Percentiles rank a stretch among this genome's conserved stretches.
Conservation (phyloP, 805 yeast species). For the Candida nonsorbophila region DNA sequence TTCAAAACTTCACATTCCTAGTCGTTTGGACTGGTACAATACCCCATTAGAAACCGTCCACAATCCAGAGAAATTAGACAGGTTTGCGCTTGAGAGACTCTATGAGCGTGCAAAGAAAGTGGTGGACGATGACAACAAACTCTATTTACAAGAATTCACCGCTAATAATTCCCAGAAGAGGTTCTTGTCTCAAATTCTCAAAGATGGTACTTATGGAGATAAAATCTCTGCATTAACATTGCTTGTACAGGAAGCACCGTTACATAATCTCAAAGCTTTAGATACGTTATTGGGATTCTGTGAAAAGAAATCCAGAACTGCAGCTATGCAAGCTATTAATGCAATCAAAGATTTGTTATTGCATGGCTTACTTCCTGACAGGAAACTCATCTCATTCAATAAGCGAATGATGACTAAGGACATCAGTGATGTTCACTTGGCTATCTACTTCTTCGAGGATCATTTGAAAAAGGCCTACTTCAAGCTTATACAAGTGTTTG, state of each 20-base stretch:
- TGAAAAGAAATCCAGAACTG: conserved; percentile 87
- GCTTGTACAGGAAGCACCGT: conserved; percentile 89
- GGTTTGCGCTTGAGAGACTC: conserved; percentile 56
- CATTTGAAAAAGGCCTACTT: conserved; percentile 74
- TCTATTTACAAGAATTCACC: conserved; percentile 68
- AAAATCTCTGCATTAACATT: conserved; percentile 92
- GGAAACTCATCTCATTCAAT: conserved; percentile 75
- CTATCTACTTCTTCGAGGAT: conserved; percentile 84
- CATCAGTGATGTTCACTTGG: conserved; percentile 45
- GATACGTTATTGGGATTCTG: conserved; percentile 75
- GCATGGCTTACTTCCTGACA: conserved; percentile 78
- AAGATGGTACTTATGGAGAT: conserved; percentile 92
- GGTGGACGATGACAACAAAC: conserved; percentile 64
- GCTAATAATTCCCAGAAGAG: conserved; percentile 76
- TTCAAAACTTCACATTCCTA: conserved; percentile 53
- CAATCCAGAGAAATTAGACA: conserved; percentile 34
- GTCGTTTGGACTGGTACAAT: conserved; percentile 74
- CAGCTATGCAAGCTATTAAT: conserved; percentile 84
- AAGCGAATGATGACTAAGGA: conserved; percentile 56
- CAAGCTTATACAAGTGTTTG: conserved; percentile 69
- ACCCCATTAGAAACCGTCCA: conserved; percentile 29
- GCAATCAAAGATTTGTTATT: conserved; percentile 85
- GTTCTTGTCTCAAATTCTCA: conserved; percentile 81
- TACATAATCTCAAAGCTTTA: conserved; percentile 80
- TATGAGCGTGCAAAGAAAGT: conserved; percentile 61